These are phyloP conservation scores for Phytopythium vexans DNA, from an alignment of 352 stramenopile genomes.

Conservation along the genomic window DNA sequence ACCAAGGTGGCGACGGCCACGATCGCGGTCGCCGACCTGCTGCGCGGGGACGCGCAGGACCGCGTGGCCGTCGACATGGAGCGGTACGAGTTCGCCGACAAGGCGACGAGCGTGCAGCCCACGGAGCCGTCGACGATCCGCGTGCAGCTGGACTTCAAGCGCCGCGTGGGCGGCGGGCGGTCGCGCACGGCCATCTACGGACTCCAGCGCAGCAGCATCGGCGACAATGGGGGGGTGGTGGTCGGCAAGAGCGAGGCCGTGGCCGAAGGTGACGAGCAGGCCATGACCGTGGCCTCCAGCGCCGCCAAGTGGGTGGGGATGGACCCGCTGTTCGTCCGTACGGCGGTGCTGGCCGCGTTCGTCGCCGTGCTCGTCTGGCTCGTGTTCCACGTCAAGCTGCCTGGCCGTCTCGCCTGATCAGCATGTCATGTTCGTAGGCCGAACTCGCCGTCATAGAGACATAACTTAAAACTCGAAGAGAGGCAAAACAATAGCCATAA, in stretches of 20 bases:
- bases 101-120: slow-evolving; percentile 4
- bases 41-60: slow-evolving; percentile 33
- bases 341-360: slow-evolving; percentile 13
- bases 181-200: slow-evolving; percentile 1
- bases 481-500: too few relatives aligned
- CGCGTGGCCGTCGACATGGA: slow-evolving; percentile 47
- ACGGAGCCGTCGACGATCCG: slow-evolving; percentile 34
- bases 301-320: slow-evolving; percentile 29
- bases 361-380: slow-evolving; percentile 30
- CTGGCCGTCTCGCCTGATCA: too few relatives aligned
- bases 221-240: not conserved
- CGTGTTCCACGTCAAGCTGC: slow-evolving; percentile 20
- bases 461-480: too few relatives aligned
- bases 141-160: slow-evolving; percentile 27
- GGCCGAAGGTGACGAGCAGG: too few relatives aligned
- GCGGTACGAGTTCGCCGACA: slow-evolving; percentile 30
- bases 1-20: slow-evolving; percentile 49
- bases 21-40: slow-evolving; percentile 39
- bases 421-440: too few relatives aligned
- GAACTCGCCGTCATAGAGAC: too few relatives aligned
- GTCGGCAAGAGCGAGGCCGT: too few relatives aligned
- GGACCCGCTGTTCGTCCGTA: slow-evolving; percentile 34
- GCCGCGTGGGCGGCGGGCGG: slow-evolving; percentile 2
- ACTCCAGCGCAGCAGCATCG: slow-evolving; percentile 1
- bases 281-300: not conserved